Evolutionary conservation across 306 rosid genomes (phyloP), one percentile per base, ranked within the genome.

Genomic region (Pachyrhizus erosus): DNA sequence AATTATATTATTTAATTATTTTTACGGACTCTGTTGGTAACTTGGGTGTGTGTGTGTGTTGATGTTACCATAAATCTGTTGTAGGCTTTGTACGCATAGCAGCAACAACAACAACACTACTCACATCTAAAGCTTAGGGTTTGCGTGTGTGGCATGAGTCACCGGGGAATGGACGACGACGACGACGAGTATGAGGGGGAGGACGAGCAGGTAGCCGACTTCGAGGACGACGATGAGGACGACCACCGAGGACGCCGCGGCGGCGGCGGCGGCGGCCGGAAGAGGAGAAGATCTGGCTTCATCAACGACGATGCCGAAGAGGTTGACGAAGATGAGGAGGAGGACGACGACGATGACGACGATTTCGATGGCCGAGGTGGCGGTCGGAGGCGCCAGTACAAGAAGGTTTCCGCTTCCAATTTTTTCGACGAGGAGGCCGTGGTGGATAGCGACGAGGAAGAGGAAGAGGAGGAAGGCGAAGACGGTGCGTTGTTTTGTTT

Each of bases 391-490:
- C 83, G 83, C 33, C 87, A 80, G 29, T 49, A 80, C 42, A 89
- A 84, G 85, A 91, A 84, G 82, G 68, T 57, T n/a, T 34, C 85
- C 1, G 98, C 94, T n/a, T 75, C 89, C 0, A 80, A 89, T 70
- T 96, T 87, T 57, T 84, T 96, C 69, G 98, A 96, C 15, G 82
- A 86, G 5, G 97, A 91, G 76, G 99, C 99, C 0, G 81, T 26
- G n/a, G 99, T 93, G 1, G 97, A 94, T 70, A 70, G 81, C 6
- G 99, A 96, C 2, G 99, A 91, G 0, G 99, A 96, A 2, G 99
- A 93, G 80, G 99, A 96, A 55, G 99, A 93, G 29, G 99, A 94
- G 9, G 99, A 94, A 3, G 98, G 83, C 13, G 98, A 96, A 54
- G 97, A 96, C 65, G 99, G 99, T 96, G 71, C 1, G 92, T 24